Conservation (phyloP, 306 rosid genomes). For the Prunus kanzakura region DNA sequence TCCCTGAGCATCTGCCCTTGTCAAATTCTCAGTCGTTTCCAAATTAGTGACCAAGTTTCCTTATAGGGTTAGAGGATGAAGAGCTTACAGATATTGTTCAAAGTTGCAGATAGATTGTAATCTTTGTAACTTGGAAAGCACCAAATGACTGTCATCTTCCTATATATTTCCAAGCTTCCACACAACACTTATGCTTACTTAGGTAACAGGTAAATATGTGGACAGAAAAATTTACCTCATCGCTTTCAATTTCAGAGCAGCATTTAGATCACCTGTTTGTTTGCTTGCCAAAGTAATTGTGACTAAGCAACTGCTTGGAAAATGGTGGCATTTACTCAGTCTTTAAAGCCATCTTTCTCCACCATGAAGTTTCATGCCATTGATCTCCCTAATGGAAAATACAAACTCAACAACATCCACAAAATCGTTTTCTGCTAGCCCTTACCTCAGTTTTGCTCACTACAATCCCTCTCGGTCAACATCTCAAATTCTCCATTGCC, state of each 20-base stretch:
- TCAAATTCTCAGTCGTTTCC: no score
- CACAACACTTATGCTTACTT: background rate
- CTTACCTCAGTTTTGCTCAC: conserved; percentile 23
- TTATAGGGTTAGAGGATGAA: no score
- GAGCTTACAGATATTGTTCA: background rate
- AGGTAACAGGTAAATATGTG: no score
- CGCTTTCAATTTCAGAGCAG: no score
- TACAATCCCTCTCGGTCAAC: conserved; percentile 34
- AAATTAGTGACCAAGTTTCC: no score
- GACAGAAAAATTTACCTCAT: no score
- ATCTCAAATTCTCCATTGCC: conserved; percentile 30
- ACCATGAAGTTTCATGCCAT: conserved; percentile 44
- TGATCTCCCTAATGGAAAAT: conserved; percentile 41
- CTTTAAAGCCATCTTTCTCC: background rate
- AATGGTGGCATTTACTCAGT: no score
- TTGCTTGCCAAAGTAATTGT: no score
- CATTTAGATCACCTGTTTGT: no score
- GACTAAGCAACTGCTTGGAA: no score
- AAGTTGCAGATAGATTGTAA: background rate
- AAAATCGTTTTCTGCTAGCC: conserved; percentile 12
- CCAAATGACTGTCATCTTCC: background rate
- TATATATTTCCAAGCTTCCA: background rate
- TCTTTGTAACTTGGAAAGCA: background rate
- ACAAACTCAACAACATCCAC: conserved; percentile 24
- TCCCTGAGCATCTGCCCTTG: no score